These are phyloP conservation scores for Amaranthus cruentus DNA, from an alignment of 148 eudicot species.

Conservation along the genomic window DNA sequence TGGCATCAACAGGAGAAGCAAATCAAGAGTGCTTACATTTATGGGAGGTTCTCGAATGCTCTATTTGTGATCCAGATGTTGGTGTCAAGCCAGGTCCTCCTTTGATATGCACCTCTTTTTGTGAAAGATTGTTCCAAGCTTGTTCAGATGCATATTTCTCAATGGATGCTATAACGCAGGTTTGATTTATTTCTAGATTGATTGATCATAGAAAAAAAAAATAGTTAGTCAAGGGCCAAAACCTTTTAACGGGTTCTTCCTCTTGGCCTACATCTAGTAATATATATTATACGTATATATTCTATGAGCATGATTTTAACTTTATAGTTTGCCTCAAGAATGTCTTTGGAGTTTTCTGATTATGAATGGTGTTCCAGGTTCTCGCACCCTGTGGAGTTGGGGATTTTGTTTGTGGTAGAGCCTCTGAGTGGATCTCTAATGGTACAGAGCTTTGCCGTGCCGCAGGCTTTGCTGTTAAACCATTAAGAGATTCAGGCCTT, in stretches of 20 bases:
- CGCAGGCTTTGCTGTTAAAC: conserved; percentile 75
- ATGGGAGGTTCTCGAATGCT: conserved; percentile 93
- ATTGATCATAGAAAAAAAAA: not conserved
- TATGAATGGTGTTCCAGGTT: conserved; percentile 47
- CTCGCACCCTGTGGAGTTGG: conserved; percentile 82
- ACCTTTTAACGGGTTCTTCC: not conserved
- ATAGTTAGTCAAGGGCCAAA: not conserved
- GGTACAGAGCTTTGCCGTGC: conserved; percentile 93
- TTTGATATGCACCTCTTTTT: conserved; percentile 65
- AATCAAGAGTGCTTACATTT: conserved; percentile 76
- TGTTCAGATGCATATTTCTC: conserved; percentile 86
- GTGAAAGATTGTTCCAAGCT: conserved; percentile 72
- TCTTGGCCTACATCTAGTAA: not conserved
- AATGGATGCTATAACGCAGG: conserved; percentile 75
- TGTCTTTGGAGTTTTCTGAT: conserved; percentile 24
- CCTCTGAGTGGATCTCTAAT: conserved; percentile 87
- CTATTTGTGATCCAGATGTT: conserved; percentile 84
- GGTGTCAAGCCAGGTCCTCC: conserved; percentile 87
- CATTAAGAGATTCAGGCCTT: conserved; percentile 32
- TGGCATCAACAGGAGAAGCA: conserved; percentile 86
- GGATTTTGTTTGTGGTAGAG: conserved; percentile 93
- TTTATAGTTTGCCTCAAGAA: not conserved
- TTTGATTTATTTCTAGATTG: conserved; percentile 26
- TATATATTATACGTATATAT: not conserved
- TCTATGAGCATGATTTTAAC: not conserved